Base-by-base conservation (phyloP, 306 rosid species). In the Citrullus mucosospermus region DNA sequence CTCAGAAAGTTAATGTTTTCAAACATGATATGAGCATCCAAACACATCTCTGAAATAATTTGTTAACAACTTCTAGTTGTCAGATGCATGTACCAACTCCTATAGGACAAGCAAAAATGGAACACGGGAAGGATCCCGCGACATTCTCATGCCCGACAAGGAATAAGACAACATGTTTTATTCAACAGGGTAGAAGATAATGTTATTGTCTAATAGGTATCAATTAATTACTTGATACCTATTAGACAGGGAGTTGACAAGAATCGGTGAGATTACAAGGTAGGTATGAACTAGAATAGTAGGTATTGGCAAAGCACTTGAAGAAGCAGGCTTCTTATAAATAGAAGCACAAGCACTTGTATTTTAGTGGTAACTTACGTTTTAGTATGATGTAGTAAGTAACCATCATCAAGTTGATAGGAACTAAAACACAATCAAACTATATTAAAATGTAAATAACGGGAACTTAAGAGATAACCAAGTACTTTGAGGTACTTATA, bases 341-440 rank as follows among this genome's bases (percentile, higher is more conserved):
- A 48, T 48, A 5, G 54, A 48, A 48, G 54, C 5, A 48, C 5
- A 17, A 60, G 17, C 6, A 63, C 2, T 55, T 2, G 28, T 8
- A 36, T 39, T 66, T 8, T 54, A 57, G 6, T 36, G 44, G 61
- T 17, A 54, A 17, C 97, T 91, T 90, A 92, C 97, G 95, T 87
- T 97, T 97, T 81, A 92, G 75, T 84, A 92, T 95, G 85, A 91
- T 77, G 82, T 80, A 92, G 78, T 95, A 95, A 53, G 97, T 97
- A 86, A 10, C 16, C 15, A 25, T 48, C 53, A 48, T 11, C 53
- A 6, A 41, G 44, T 34, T 34, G 38, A 34, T 34, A 34, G 38
- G 28, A 34, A 34, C 38, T 34, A 34, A 34, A 34, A 34, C 38
- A 34, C 38, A 34, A 34, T 34, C 3, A 34, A 34, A 34, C 38